phyloP scores from a whole-genome alignment of 805 yeast species.

The Wickerhamomyces silvicola region DNA sequence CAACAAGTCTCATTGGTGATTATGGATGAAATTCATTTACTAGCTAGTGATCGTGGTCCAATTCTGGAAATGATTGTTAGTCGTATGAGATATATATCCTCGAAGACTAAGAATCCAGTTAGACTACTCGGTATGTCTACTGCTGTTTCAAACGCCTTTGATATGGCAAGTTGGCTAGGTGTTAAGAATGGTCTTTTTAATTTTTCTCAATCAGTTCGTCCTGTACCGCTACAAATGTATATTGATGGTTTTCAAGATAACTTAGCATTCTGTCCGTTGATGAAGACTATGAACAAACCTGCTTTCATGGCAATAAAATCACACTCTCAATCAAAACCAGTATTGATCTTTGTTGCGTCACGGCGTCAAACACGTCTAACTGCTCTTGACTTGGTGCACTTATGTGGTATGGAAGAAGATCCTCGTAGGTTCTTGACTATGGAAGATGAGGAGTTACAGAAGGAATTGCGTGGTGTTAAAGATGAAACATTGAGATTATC shows the following conservation, averaged over 20 bases:
- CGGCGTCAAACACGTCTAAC: slow-evolving; percentile 91
- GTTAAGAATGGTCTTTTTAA: slow-evolving; percentile 92
- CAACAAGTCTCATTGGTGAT: slow-evolving; percentile 80
- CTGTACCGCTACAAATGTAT: slow-evolving; percentile 89
- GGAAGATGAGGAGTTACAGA: slow-evolving; percentile 40
- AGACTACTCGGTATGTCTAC: slow-evolving; percentile 89
- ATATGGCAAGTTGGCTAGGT: slow-evolving; percentile 91
- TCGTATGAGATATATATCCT: slow-evolving; percentile 89
- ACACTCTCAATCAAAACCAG: slow-evolving; percentile 70
- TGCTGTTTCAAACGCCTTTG: slow-evolving; percentile 85
- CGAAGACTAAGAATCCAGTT: slow-evolving; percentile 85
- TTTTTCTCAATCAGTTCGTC: slow-evolving; percentile 92
- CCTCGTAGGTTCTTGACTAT: slow-evolving; percentile 52
- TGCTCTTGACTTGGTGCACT: slow-evolving; percentile 61
- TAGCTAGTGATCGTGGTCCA: slow-evolving; percentile 97
- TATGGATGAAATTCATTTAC: slow-evolving; percentile 92
- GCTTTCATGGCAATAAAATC: slow-evolving; percentile 71
- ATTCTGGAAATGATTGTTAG: slow-evolving; percentile 94
- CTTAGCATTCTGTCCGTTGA: slow-evolving; percentile 62
- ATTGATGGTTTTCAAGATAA: slow-evolving; percentile 84
- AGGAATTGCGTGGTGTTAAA: slow-evolving; percentile 61
- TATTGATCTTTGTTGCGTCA: slow-evolving; percentile 96
- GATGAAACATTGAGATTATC: slow-evolving; percentile 78
- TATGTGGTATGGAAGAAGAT: slow-evolving; percentile 64
- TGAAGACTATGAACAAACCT: slow-evolving; percentile 68